Base-by-base conservation (phyloP, 306 rosid species). In the Gillenia trifoliata region DNA sequence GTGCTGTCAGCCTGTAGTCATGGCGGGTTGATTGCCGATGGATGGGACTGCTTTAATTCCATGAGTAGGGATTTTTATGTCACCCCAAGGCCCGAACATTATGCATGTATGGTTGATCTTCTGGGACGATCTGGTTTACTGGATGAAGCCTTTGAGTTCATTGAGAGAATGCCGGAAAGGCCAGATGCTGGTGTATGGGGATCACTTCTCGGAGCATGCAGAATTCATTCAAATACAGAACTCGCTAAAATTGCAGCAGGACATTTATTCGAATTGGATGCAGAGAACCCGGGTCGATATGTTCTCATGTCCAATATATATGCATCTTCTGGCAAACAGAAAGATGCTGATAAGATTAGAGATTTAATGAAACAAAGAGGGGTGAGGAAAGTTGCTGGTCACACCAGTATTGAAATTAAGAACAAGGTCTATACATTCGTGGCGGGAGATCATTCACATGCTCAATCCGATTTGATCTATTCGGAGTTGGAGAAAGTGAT, bases 101-200 rank as follows among this genome's bases (percentile, higher is more conserved):
- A 86, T 60, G 87, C 83, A 26, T 75, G 83, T 38, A 78, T 86
- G 80, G 80, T 83, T n/a, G 89, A 83, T 70, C 83, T 86, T 11
- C 75, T 86, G 69, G 87, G 89, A 56, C 87, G 89, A 68, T 68
- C 85, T 26, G 83, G 89, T 52, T 22, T 40, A 56, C 74, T 86
- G 25, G 59, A 71, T 34, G 82, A 83, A 72, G 85, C 87, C 15
- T 12, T 1, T 59, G 75, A 83, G 16, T 78, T 86, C 73, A 86
- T 83, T 70, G 71, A 71, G 59, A 68, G 70, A 68, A 86, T 86
- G 89, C 85, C 84, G 20, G 62, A 73, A 62, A 75, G 36, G 49
- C 82, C 89, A 73, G 77, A 77, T 75, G 75, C 78, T 52, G 82
- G 70, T 31, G 80, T 86, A 31, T 86, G 89, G 87, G 87, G 83